A percentile compares a stretch with the other conserved stretches of the same genome.
These are phyloP conservation scores for Scutellaria minor DNA, from an alignment of 257 asterid genomes.

Conservation along the genomic window DNA sequence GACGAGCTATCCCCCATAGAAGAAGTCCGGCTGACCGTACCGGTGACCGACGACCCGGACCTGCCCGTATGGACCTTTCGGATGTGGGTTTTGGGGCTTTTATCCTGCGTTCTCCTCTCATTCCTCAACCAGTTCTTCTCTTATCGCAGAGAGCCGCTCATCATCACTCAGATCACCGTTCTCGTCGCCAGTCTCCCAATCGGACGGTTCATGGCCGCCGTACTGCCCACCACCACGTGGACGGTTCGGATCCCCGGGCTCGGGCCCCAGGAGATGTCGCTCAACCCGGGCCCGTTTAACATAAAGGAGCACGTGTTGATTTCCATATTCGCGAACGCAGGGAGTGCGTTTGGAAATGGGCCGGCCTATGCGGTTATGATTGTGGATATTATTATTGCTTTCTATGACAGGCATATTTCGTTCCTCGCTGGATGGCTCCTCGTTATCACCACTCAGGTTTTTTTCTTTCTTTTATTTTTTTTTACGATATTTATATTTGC, in stretches of 20 bases:
- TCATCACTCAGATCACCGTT: slow-evolving; percentile 69
- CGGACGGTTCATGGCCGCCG: slow-evolving; percentile 82
- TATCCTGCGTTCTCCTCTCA: slow-evolving; percentile 69
- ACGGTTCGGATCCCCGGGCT: slow-evolving; percentile 48
- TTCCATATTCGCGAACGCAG: slow-evolving; percentile 80
- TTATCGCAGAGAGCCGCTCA: slow-evolving; percentile 68
- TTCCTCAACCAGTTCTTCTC: slow-evolving; percentile 81
- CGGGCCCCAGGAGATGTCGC: slow-evolving; percentile 52
- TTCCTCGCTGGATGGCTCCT: slow-evolving; percentile 74
- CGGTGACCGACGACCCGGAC: slow-evolving; percentile 65
- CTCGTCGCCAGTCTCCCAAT: slow-evolving; percentile 70
- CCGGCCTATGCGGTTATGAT: slow-evolving; percentile 81
- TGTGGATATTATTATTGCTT: slow-evolving; percentile 68
- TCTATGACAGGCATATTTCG: slow-evolving; percentile 62
- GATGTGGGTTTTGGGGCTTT: slow-evolving; percentile 76
- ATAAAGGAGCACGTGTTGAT: slow-evolving; percentile 83
- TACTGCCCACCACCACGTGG: slow-evolving; percentile 56
- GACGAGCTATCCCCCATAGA: slow-evolving; percentile 70
- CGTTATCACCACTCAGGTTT: slow-evolving; percentile 77
- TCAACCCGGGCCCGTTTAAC: slow-evolving; percentile 88
- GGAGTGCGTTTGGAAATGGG: slow-evolving; percentile 74
- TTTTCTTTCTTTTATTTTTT: neutral
- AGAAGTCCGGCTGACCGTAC: slow-evolving; percentile 73
- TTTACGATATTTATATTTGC: neutral
- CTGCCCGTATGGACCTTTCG: slow-evolving; percentile 89